Evolutionary conservation across 805 yeast genomes (phyloP).

Genomic region (Lipomyces sp.): DNA sequence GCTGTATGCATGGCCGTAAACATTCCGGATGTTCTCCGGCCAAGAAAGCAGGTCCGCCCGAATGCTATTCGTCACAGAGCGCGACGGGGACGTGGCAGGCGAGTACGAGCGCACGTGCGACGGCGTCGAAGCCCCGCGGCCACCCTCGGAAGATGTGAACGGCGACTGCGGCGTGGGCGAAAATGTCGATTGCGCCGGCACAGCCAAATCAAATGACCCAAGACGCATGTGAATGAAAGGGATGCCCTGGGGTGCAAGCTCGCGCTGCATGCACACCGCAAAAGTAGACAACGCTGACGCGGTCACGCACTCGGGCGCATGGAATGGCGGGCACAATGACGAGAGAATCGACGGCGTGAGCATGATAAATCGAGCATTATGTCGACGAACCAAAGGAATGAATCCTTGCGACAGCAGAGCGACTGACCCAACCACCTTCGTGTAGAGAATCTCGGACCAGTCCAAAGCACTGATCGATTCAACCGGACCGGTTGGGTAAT

Average conservation of each 20-base stretch:
- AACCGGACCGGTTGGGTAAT: constrained; percentile 64
- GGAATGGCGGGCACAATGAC: constrained; percentile 56
- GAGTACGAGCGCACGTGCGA: constrained; percentile 26
- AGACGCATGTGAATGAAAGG: constrained; percentile 46
- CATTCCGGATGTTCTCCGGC: constrained; percentile 40
- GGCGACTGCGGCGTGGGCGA: constrained; percentile 23
- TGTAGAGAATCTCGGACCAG: constrained; percentile 51
- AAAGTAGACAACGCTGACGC: constrained; percentile 45
- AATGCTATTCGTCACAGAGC: constrained; percentile 36
- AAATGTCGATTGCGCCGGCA: constrained; percentile 31
- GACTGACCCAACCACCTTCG: constrained; percentile 49
- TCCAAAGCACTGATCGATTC: constrained; percentile 51
- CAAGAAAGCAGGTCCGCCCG: constrained; percentile 44
- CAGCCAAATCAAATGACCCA: constrained; percentile 47
- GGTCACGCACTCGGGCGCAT: constrained; percentile 59
- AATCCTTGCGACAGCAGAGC: constrained; percentile 55
- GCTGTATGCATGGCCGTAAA: constrained; percentile 39
- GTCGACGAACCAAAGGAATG: constrained; percentile 50
- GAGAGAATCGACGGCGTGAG: constrained; percentile 57
- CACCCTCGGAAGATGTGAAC: constrained; percentile 11
- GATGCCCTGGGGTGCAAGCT: constrained; percentile 44
- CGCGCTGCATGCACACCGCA: constrained; percentile 43
- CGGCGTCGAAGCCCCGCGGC: constrained; percentile 21
- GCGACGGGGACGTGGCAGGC: constrained; percentile 24
- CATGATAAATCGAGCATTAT: constrained; percentile 49